Evolutionary conservation across 2,329 filamentous ascomycete genomes (phyloP).

Genomic region (Fusarium concolor): DNA sequence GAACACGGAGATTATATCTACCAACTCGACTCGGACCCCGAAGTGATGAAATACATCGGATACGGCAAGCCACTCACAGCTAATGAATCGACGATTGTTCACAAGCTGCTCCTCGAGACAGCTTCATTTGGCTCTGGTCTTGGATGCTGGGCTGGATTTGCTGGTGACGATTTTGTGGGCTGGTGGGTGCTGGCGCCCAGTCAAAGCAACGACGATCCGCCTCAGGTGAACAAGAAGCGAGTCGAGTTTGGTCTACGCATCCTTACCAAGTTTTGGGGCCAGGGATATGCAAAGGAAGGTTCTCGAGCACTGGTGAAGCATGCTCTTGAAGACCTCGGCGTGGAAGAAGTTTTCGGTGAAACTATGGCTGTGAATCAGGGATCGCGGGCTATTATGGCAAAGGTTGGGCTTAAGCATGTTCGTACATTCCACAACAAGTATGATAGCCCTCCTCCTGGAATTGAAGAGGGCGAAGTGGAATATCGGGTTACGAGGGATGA

Average conservation of each 20-base stretch:
- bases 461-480: conserved; percentile 46
- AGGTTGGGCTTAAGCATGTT: conserved; percentile 36
- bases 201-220: conserved; percentile 27
- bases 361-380: conserved; percentile 49
- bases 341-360: conserved; percentile 44
- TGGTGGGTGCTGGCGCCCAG: conserved; percentile 48
- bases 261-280: conserved; percentile 47
- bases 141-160: conserved; percentile 39
- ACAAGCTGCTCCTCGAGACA: conserved; percentile 41
- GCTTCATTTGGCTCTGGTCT: conserved; percentile 35
- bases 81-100: conserved; percentile 37
- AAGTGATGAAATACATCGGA: conserved; percentile 42
- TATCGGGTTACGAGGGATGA: conserved; percentile 40
- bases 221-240: conserved; percentile 21
- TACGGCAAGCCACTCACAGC: conserved; percentile 39
- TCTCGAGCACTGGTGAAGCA: conserved; percentile 46
- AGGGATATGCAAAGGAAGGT: conserved; percentile 49
- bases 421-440: conserved; percentile 44
- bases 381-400: conserved; percentile 41
- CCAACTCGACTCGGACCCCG: conserved; percentile 34
- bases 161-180: conserved; percentile 46
- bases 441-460: conserved; percentile 41
- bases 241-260: conserved; percentile 47
- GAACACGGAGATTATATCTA: conserved; percentile 37
- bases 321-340: conserved; percentile 45